A percentile compares a stretch with the other conserved stretches of the same genome.
phyloP scores from a whole-genome alignment of 2,329 filamentous ascomycete species.

The Colletotrichum kahawae region DNA sequence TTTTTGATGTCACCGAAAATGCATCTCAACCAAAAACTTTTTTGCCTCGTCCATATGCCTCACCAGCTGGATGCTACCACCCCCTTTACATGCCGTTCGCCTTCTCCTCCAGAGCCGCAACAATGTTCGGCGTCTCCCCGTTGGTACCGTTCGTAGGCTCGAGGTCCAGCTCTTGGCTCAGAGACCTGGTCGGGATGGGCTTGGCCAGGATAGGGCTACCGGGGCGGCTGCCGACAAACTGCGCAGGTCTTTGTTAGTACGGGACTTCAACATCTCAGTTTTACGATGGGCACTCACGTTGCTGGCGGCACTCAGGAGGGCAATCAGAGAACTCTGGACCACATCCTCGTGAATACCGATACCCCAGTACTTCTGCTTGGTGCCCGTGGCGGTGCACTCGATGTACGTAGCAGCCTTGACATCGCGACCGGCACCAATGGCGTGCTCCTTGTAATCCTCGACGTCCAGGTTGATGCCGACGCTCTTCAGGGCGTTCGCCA shows the following conservation, averaged over 20 bases:
- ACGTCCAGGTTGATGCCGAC: slow-evolving; percentile 90
- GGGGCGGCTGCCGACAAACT: slow-evolving; percentile 77
- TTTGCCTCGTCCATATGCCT: neutral
- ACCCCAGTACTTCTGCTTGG: slow-evolving; percentile 80
- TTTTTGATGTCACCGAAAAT: neutral
- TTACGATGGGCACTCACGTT: slow-evolving; percentile 66
- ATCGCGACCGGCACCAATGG: slow-evolving; percentile 79
- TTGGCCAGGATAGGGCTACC: slow-evolving; percentile 65
- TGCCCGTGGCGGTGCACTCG: slow-evolving; percentile 76
- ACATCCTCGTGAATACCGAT: slow-evolving; percentile 93
- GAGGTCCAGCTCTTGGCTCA: slow-evolving; percentile 34
- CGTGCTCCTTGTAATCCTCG: slow-evolving; percentile 94
- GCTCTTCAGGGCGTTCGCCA: slow-evolving; percentile 79
- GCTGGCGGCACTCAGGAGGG: slow-evolving; percentile 82
- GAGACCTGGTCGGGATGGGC: slow-evolving; percentile 36
- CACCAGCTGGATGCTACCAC: neutral
- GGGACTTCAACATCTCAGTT: neutral
- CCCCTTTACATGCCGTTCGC: slow-evolving; percentile 37
- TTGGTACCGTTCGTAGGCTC: slow-evolving; percentile 29
- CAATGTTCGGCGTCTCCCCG: slow-evolving; percentile 30
- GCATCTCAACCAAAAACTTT: neutral
- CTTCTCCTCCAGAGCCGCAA: slow-evolving; percentile 44
- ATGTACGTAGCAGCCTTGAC: slow-evolving; percentile 97
- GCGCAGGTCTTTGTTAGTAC: slow-evolving; percentile 20
- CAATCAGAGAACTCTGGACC: slow-evolving; percentile 86